Evolutionary conservation across 1,284 basidiomycete species (phyloP).

Genomic region (Leccinum subrobustum): DNA sequence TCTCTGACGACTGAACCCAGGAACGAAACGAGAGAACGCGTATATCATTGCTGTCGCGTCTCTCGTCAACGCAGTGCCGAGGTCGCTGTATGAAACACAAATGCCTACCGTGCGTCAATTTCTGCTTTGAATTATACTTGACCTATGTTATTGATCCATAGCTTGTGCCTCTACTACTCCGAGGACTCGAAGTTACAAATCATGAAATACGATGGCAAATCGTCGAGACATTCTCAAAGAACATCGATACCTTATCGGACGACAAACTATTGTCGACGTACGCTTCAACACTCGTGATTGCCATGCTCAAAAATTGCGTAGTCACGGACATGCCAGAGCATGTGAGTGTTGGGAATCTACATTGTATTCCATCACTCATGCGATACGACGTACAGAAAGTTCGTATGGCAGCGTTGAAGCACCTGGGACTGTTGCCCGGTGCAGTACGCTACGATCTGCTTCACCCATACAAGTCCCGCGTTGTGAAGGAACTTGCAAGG

Average conservation of each 20-base stretch:
- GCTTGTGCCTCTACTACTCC: slow-evolving; percentile 88
- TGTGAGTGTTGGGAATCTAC: slow-evolving; percentile 38
- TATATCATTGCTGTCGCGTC: slow-evolving; percentile 85
- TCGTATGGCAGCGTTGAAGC: slow-evolving; percentile 73
- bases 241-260: slow-evolving; percentile 61
- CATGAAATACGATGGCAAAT: slow-evolving; percentile 74
- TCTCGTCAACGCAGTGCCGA: slow-evolving; percentile 80
- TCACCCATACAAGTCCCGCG: slow-evolving; percentile 68
- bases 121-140: not conserved
- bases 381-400: slow-evolving; percentile 51
- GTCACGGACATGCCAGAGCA: slow-evolving; percentile 49
- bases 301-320: slow-evolving; percentile 66
- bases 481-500: slow-evolving; percentile 73
- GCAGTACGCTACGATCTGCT: slow-evolving; percentile 78
- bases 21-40: slow-evolving; percentile 52
- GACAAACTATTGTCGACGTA: slow-evolving; percentile 63
- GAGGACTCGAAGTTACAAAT: slow-evolving; percentile 79
- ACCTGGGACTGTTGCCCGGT: slow-evolving; percentile 70
- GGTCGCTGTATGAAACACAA: slow-evolving; percentile 66
- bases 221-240: slow-evolving; percentile 75
- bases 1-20: slow-evolving; percentile 35
- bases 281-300: slow-evolving; percentile 65
- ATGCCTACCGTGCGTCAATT: slow-evolving; percentile 57
- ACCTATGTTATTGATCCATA: slow-evolving; percentile 33
- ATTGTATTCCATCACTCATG: not conserved